Conservation (phyloP, 345 rosid genomes). For the Pugionium cornutum region DNA sequence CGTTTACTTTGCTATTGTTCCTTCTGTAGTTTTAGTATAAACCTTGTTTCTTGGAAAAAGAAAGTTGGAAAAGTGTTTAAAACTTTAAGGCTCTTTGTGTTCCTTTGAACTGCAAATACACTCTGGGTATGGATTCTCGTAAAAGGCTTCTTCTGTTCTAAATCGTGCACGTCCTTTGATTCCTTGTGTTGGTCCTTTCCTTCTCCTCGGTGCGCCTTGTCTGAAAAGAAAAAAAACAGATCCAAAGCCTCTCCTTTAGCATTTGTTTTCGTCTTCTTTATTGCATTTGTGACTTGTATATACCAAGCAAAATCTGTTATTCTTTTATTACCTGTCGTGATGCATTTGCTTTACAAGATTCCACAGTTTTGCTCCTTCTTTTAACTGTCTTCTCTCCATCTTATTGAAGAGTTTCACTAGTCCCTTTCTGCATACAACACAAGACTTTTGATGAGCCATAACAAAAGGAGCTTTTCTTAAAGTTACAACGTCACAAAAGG, state of each 20-base stretch:
- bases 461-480: neutral
- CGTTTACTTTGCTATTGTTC: no score
- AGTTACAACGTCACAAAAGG: neutral
- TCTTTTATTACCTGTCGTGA: constrained; percentile 52
- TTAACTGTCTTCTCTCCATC: constrained; percentile 60
- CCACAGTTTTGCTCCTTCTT: constrained; percentile 53
- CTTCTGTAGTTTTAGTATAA: no score
- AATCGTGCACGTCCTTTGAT: constrained; percentile 76
- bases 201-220: constrained; percentile 83
- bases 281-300: constrained; percentile 4
- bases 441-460: neutral
- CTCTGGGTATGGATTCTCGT: constrained; percentile 86
- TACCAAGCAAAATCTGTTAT: neutral
- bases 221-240: constrained; percentile 40
- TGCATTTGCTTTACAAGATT: constrained; percentile 65
- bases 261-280: neutral
- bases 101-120: constrained; percentile 68
- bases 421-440: constrained; percentile 59
- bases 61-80: no score
- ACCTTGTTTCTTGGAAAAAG: no score
- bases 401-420: constrained; percentile 67
- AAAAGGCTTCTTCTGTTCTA: constrained; percentile 87
- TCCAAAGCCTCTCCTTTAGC: neutral
- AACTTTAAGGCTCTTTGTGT: constrained; percentile 5
- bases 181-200: constrained; percentile 67